Base-by-base conservation (phyloP, 164 flowering plant species). In the Vitis vinifera region DNA sequence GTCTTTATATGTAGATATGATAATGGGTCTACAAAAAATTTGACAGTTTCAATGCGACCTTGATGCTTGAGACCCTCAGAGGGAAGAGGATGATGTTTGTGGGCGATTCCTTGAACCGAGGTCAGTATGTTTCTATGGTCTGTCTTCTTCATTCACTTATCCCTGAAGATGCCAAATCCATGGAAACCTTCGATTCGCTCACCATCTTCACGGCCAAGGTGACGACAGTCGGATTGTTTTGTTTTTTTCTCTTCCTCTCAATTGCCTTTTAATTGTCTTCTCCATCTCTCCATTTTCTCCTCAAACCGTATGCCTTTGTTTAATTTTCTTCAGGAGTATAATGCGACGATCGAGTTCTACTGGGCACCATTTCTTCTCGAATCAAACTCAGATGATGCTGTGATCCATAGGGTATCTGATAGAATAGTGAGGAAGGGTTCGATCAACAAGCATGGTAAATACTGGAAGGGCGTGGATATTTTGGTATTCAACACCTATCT, bases 281-380 rank as follows among this genome's bases (percentile, higher is more conserved):
- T 1, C 15, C 13, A 44, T 47, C 1, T 19, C 9, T 0, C 2
- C 16, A 17, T 13, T 14, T 63, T 30, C 55, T 56, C 15, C 48
- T 37, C 44, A 37, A 37, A 37, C 44, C 0, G 9, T 47, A 3
- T 48, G 10, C 50, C n/a, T 10, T n/a, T 13, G n/a, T 37, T 29
- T 47, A 0, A 55, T n/a, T n/a, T 10, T 17, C 14, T 70, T 53
- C 52, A 95, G 98, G 88, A 91, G 0, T 91, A 91, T 74, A 96
- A 91, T 82, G 97, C 99, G 0, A 87, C 95, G 10, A 84, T 96
- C 10, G 99, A 96, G 75, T 96, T 93, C 77, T 96, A 90, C 65
- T 96, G 99, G 98, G 98, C 98, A 4, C 98, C 99, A 19, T 89
- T 96, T 73, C 88, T 96, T 31, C 79, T 96, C 3, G 97, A 96